Evolutionary conservation across 2,329 filamentous ascomycete genomes (phyloP), one percentile per base, ranked within the genome.

Genomic region (Ophiostoma quercus): DNA sequence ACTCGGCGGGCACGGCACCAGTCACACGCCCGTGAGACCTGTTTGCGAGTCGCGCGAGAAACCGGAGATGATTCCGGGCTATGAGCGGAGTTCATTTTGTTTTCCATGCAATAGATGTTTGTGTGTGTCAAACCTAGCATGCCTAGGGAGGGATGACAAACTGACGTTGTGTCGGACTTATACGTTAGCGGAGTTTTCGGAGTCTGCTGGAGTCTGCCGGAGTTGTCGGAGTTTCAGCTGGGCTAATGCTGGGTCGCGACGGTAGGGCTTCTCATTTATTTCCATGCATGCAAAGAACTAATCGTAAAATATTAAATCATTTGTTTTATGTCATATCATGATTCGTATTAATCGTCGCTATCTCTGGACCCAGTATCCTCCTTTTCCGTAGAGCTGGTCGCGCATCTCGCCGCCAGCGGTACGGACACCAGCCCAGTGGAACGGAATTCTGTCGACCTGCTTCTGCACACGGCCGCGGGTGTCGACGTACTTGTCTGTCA

Each of bases 391-490:
- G 1, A 78, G 78, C 65, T 79, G 79, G 73, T 90, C 86, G 73
- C 81, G 81, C 75, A 82, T 75, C 37, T 79, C 77, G 9, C 79
- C 81, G 1, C 79, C 77, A 14, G 82, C 79, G 9, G 83, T 85
- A 68, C 88, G 81, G 62, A 91, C 81, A 0, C 88, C 88, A 2
- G 84, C 80, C 74, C 80, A 80, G 75, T 90, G 86, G 65, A 88
- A 74, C 2, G 88, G 88, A 3, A 90, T 79, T 69, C 81, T 80
- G 71, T 89, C 87, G 7, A 89, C 80, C 54, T 82, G 79, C 71
- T 81, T 82, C 77, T 88, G 85, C 2, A 85, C 80, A 25, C 77
- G 80, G 19, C 81, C 79, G 32, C 85, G 80, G 1, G 81, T 78
- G 68, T 83, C 83, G 0, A 83, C 79, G 72, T 85, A 81, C 19